Evolutionary conservation across 176 grass and related monocot genomes (phyloP).

Genomic region (Paspalum vaginatum): DNA sequence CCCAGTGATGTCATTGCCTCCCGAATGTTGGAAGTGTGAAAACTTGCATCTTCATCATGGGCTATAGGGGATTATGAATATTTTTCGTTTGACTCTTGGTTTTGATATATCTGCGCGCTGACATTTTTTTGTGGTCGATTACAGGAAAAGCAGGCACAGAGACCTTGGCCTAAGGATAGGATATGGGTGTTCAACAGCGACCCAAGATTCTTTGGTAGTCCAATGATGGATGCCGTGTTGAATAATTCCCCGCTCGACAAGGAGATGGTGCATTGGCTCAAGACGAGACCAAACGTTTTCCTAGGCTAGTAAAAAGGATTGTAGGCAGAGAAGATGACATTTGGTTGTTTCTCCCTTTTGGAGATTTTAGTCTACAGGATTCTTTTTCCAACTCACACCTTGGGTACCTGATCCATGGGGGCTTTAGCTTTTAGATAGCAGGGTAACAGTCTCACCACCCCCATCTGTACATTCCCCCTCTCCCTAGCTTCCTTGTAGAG

Average conservation of each 20-base stretch:
- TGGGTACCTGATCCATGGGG: conserved; percentile 48
- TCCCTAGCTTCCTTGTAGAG: conserved; percentile 48
- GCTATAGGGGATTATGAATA: neutral
- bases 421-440: conserved; percentile 66
- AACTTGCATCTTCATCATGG: neutral
- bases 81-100: neutral
- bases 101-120: conserved; percentile 11
- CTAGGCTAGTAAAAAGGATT: conserved; percentile 66
- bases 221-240: conserved; percentile 89
- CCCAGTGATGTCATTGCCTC: neutral
- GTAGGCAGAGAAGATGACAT: conserved; percentile 46
- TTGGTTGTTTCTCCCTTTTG: conserved; percentile 41
- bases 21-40: conserved; percentile 3
- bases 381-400: conserved; percentile 73
- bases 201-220: conserved; percentile 95
- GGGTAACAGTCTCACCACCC: conserved; percentile 51
- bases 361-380: conserved; percentile 61
- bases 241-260: conserved; percentile 89
- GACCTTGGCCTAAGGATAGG: conserved; percentile 94
- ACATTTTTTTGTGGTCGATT: conserved; percentile 34
- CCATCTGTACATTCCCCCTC: conserved; percentile 59
- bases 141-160: conserved; percentile 96
- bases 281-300: conserved; percentile 83
- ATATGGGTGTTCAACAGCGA: conserved; percentile 93
- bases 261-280: conserved; percentile 98